Percentiles rank a stretch among this genome's conserved stretches.
Evolutionary conservation across 2,329 filamentous ascomycete species (phyloP).

Genomic region (Thielaviopsis populi): DNA sequence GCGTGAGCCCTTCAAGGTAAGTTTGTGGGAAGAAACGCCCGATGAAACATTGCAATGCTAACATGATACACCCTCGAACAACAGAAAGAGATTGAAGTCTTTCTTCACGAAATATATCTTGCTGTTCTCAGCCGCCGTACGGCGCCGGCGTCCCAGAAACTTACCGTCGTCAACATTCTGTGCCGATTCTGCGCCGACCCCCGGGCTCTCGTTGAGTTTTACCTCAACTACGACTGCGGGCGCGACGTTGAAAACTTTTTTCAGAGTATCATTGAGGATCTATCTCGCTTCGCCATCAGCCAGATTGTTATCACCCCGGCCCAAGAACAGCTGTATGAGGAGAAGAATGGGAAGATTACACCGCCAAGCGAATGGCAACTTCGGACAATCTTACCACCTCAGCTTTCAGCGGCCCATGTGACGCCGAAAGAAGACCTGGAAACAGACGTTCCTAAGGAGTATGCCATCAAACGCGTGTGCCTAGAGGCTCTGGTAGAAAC

Average conservation of each 20-base stretch:
- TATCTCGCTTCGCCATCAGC: constrained; percentile 72
- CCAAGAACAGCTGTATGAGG: constrained; percentile 78
- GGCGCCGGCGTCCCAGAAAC: constrained; percentile 78
- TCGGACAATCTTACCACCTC: constrained; percentile 70
- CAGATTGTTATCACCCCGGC: constrained; percentile 58
- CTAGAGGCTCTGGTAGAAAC: constrained; percentile 81
- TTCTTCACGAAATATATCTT: constrained; percentile 92
- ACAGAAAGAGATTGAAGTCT: constrained; percentile 92
- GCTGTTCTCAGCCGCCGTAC: constrained; percentile 77
- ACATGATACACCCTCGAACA: neutral
- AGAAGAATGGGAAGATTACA: constrained; percentile 50
- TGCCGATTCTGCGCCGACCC: constrained; percentile 75
- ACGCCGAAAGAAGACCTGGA: constrained; percentile 44
- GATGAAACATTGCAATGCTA: neutral
- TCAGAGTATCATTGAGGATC: constrained; percentile 83
- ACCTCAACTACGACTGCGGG: constrained; percentile 97
- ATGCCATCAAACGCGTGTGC: constrained; percentile 77
- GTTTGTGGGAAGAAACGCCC: constrained; percentile 18
- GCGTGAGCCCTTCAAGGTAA: constrained; percentile 79
- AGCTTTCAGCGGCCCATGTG: constrained; percentile 67
- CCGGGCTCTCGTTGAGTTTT: constrained; percentile 79
- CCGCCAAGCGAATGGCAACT: constrained; percentile 67
- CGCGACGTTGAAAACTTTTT: constrained; percentile 94
- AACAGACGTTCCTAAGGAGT: constrained; percentile 69
- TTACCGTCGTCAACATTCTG: constrained; percentile 76